Evolutionary conservation across 768 basidiomycete species (phyloP).

Genomic region (Suillus americanus): DNA sequence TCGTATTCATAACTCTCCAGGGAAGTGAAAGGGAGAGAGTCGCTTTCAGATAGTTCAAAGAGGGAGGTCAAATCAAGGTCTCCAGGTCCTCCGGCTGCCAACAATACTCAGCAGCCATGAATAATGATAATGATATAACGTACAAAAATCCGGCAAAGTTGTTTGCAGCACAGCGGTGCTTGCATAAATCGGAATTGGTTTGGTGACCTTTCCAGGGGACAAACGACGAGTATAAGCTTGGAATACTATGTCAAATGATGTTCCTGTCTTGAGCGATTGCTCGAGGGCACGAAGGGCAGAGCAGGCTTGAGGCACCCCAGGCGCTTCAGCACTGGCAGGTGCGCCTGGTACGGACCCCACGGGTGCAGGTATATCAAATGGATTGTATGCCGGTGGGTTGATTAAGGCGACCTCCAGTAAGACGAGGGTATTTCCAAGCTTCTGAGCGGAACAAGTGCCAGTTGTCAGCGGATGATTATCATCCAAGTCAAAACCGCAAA

Average conservation of each 20-base stretch:
- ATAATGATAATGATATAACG: not conserved
- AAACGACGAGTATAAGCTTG: not conserved
- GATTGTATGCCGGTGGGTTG: not conserved
- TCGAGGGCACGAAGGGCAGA: slow-evolving; percentile 5
- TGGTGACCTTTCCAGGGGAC: not conserved
- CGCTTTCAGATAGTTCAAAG: not conserved
- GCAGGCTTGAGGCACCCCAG: not conserved
- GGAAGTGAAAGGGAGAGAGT: not conserved
- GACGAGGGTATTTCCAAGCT: not conserved
- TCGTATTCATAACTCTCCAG: not conserved
- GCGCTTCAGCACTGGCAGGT: not conserved
- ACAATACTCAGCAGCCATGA: not conserved
- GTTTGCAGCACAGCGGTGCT: slow-evolving; percentile 1
- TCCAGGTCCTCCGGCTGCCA: not conserved
- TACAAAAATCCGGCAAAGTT: not conserved
- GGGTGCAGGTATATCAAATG: not conserved
- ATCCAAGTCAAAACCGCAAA: no score
- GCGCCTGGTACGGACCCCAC: not conserved
- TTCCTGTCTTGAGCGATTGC: slow-evolving; percentile 6
- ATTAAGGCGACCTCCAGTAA: not conserved
- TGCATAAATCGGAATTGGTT: slow-evolving; percentile 4
- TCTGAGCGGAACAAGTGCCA: not conserved
- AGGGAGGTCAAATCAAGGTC: not conserved
- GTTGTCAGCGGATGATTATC: not conserved
- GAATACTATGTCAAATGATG: slow-evolving; percentile 9